phyloP scores from a whole-genome alignment of 2,329 filamentous ascomycete genomes.

The Cyphellophora attinorum region DNA sequence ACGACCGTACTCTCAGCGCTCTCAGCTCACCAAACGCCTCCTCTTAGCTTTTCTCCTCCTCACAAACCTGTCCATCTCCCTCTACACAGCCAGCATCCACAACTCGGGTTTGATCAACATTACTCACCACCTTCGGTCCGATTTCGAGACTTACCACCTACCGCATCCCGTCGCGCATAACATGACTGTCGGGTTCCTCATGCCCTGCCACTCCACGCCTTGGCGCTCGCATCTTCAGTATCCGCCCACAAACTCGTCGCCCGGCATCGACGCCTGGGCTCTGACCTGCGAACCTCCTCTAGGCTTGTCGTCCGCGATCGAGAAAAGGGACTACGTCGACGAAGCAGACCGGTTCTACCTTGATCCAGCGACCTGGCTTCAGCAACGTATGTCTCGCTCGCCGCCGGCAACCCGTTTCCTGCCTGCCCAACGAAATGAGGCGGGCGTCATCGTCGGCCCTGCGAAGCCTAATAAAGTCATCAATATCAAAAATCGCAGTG shows the following conservation, averaged over 20 bases:
- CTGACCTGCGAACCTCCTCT: constrained; percentile 86
- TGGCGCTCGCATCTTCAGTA: constrained; percentile 85
- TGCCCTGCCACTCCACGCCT: constrained; percentile 91
- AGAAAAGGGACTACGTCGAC: constrained; percentile 65
- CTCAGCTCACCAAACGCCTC: constrained; percentile 32
- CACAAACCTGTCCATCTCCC: constrained; percentile 60
- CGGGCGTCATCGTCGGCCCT: constrained; percentile 9
- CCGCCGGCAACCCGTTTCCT: constrained; percentile 4
- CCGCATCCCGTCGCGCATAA: constrained; percentile 21
- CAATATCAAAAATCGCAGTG: background rate
- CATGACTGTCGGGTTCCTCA: constrained; percentile 66
- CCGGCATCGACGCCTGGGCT: constrained; percentile 64
- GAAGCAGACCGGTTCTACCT: constrained; percentile 88
- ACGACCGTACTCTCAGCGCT: constrained; percentile 13
- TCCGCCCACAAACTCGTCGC: constrained; percentile 27
- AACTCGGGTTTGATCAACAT: constrained; percentile 71
- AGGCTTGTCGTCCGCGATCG: constrained; percentile 45
- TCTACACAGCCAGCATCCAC: constrained; percentile 67
- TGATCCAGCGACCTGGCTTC: constrained; percentile 50
- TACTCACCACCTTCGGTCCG: constrained; percentile 61
- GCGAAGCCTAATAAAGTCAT: background rate
- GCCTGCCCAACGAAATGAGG: constrained; percentile 5
- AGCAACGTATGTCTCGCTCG: constrained; percentile 37
- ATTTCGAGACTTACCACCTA: constrained; percentile 55
- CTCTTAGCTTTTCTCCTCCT: constrained; percentile 51